Conservation (phyloP, 140 eudicot genomes). For the Anethum foeniculum region DNA sequence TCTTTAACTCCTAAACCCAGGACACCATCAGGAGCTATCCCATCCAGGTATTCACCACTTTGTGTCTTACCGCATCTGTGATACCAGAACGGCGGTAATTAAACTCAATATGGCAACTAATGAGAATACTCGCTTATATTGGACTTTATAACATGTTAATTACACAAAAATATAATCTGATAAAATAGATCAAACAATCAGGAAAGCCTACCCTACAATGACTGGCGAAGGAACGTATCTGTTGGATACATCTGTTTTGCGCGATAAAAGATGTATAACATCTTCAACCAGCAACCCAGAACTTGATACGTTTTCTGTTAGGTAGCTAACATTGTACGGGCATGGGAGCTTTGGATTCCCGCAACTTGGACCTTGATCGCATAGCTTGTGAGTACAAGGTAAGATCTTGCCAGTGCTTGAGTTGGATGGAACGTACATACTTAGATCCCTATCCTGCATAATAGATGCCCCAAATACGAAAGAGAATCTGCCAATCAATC, state of each 20-base stretch:
- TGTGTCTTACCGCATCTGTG: slow-evolving; percentile 87
- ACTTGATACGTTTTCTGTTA: slow-evolving; percentile 56
- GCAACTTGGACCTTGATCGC: slow-evolving; percentile 57
- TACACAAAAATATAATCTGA: background rate
- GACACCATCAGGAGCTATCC: slow-evolving; percentile 95
- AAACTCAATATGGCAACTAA: slow-evolving; percentile 14
- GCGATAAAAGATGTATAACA: slow-evolving; percentile 63
- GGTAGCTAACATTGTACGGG: slow-evolving; percentile 56
- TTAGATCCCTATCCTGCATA: slow-evolving; percentile 92
- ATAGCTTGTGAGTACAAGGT: slow-evolving; percentile 64
- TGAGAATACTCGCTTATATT: slow-evolving; percentile 2
- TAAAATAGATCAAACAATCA: slow-evolving; percentile 6
- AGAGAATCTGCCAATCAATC: slow-evolving; percentile 99
- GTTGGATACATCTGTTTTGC: slow-evolving; percentile 40
- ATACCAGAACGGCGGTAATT: slow-evolving; percentile 13
- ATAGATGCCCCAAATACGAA: slow-evolving; percentile 94
- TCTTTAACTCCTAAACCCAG: slow-evolving; percentile 80
- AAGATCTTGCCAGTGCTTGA: slow-evolving; percentile 74
- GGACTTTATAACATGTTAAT: background rate
- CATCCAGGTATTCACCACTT: slow-evolving; percentile 79
- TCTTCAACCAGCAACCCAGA: slow-evolving; percentile 94
- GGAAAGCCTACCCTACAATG: slow-evolving; percentile 51
- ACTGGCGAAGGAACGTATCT: slow-evolving; percentile 58
- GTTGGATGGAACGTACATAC: slow-evolving; percentile 59
- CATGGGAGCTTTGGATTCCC: slow-evolving; percentile 49